Base-by-base conservation (phyloP, 176 grass and related monocot species). In the Pontederia paniculata region DNA sequence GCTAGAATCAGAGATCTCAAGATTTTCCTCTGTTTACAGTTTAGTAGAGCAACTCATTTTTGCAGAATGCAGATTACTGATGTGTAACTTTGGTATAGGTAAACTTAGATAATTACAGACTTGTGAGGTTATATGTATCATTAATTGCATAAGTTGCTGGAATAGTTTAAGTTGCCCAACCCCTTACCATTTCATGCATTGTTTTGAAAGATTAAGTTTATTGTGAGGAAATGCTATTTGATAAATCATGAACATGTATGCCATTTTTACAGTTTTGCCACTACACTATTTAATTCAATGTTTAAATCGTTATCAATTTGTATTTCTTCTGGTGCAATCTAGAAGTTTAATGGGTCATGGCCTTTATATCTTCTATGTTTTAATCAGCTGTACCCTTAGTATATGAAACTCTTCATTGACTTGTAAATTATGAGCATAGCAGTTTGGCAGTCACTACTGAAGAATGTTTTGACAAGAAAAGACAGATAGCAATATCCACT, bases 11-110 rank as follows among this genome's bases (percentile, higher is more conserved):
- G 45, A 53, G 48, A 67, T 22, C 14, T 53, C 10, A 42, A 54
- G 10, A 22, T 43, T 51, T 53, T 18, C 18, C 42, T 37, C 17
- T 17, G 31, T 48, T 48, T 52, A 44, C 28, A 44, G 31, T 17
- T 14, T 14, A 14, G 50, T 43, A 23, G 47, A 65, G 21, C 12
- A 67, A 62, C 42, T 43, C 64, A 67, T 25, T 67, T 67, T 67
- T 67, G 64, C 49, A 54, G 64, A 43, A 53, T 67, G 64, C 49
- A 54, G 64, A 43, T 14, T 43, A 43, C 49, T 54, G 37, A 53
- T 67, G 4, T 67, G 28, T 54, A 54, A 67, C 64, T 44, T 67
- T 37, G 23, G 2, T 67, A 67, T 65, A 67, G 64, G 49, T 67
- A 31, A 15, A 64, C 23, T 66, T 9, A 53, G 25, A 42, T 67